Conservation (phyloP, 257 asterid genomes). For the Phtheirospermum japonicum region DNA sequence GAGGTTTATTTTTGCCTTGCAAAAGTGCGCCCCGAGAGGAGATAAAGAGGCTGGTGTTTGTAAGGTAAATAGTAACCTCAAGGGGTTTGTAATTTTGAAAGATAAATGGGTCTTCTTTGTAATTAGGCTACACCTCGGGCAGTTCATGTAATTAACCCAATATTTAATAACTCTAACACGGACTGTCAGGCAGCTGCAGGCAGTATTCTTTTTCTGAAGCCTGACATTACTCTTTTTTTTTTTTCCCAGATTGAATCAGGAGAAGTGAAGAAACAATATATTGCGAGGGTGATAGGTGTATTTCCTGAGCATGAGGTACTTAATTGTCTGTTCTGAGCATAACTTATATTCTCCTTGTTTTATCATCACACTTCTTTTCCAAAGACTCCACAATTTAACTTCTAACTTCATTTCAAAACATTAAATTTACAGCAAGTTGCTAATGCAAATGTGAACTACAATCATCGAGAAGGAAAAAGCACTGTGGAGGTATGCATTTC, state of each 20-base stretch:
- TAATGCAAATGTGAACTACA: conserved; percentile 59
- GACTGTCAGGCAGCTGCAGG: not conserved
- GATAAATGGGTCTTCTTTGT: no score
- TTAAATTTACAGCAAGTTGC: conserved; percentile 69
- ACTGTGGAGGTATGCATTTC: conserved; percentile 69
- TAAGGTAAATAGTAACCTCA: not conserved
- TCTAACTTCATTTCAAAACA: not conserved
- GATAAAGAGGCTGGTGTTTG: no score
- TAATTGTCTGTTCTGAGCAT: conserved; percentile 15
- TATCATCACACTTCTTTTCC: conserved; percentile 7
- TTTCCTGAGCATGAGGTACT: conserved; percentile 90
- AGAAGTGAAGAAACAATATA: conserved; percentile 72
- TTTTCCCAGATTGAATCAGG: conserved; percentile 76
- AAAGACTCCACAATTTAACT: not conserved
- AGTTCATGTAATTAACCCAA: no score
- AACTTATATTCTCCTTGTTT: conserved; percentile 1
- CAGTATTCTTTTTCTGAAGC: conserved; percentile 11
- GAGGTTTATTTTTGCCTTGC: no score
- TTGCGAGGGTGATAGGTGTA: conserved; percentile 80
- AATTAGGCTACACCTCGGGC: no score
- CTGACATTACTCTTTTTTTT: conserved; percentile 24
- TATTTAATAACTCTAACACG: not conserved
- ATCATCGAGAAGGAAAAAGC: conserved; percentile 85
- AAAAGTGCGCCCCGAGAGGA: no score
- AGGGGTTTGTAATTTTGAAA: no score